A percentile compares a stretch with the other conserved stretches of the same genome.
Evolutionary conservation across 2,329 filamentous ascomycete species (phyloP).

Genomic region (Colletotrichum sp.): DNA sequence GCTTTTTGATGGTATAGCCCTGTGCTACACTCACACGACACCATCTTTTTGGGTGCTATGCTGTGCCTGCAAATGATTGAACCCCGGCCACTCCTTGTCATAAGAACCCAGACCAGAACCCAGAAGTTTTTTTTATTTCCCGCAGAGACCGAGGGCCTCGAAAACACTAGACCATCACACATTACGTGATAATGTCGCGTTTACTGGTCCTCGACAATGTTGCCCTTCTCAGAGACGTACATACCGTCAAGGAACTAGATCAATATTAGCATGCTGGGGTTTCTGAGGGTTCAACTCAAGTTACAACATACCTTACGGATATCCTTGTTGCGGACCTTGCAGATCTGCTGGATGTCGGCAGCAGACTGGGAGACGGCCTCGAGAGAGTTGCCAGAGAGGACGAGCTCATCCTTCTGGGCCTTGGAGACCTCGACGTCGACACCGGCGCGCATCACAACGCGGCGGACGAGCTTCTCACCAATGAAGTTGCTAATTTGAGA

Average conservation of each 20-base stretch:
- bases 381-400: constrained; percentile 91
- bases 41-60: neutral
- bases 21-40: constrained; percentile 4
- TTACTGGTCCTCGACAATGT: constrained; percentile 78
- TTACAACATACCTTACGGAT: constrained; percentile 84
- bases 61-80: constrained; percentile 1
- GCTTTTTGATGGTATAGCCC: constrained; percentile 1
- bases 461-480: constrained; percentile 98
- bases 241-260: constrained; percentile 97
- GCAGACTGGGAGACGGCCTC: constrained; percentile 98
- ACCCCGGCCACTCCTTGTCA: constrained; percentile 5
- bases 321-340: constrained; percentile 99
- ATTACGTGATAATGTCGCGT: constrained; percentile 23
- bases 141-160: constrained; percentile 29
- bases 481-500: constrained; percentile 81
- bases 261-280: constrained; percentile 25
- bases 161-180: constrained; percentile 24
- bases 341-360: constrained; percentile 99
- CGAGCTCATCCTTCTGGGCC: constrained; percentile 96
- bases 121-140: constrained; percentile 22
- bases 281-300: neutral
- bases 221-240: constrained; percentile 99
- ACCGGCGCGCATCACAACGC: constrained; percentile 85
- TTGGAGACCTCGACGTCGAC: constrained; percentile 90
- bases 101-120: constrained; percentile 13